Conservation (phyloP, 352 stramenopile genomes). For the Phytophthora aleatoria region DNA sequence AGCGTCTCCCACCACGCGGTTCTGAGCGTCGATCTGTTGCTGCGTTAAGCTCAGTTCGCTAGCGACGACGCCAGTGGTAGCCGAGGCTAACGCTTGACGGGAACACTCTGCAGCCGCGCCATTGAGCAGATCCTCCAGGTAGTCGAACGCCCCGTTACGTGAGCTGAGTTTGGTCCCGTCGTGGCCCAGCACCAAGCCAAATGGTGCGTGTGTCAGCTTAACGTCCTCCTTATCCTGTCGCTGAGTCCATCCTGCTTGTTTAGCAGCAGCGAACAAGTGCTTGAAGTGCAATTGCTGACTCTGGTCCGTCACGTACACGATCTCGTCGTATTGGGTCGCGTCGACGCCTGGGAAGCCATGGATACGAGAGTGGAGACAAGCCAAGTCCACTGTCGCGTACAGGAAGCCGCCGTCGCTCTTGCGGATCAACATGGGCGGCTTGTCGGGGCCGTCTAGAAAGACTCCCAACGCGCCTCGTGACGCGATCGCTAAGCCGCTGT, state of each 20-base stretch:
- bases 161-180: conserved; percentile 85
- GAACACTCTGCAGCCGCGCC: conserved; percentile 66
- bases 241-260: conserved; percentile 54
- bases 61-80: conserved; percentile 32
- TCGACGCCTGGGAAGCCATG: conserved; percentile 73
- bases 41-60: conserved; percentile 32
- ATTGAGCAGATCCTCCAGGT: conserved; percentile 76
- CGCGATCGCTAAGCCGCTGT: conserved; percentile 49
- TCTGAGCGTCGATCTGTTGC: conserved; percentile 37
- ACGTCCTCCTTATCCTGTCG: conserved; percentile 41
- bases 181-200: conserved; percentile 80
- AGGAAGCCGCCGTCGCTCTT: conserved; percentile 83
- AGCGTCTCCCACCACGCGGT: conserved; percentile 69
- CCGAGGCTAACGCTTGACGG: conserved; percentile 53
- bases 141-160: conserved; percentile 80
- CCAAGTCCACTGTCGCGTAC: conserved; percentile 80
- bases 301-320: conserved; percentile 84
- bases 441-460: conserved; percentile 72
- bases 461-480: conserved; percentile 74
- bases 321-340: conserved; percentile 69
- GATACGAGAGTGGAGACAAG: conserved; percentile 76
- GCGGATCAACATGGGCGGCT: conserved; percentile 82
- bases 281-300: conserved; percentile 83
- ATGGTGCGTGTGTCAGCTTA: conserved; percentile 70
- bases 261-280: conserved; percentile 71